A percentile compares a stretch with the other conserved stretches of the same genome.
Conservation (phyloP, 1,284 basidiomycete species). For the Cystobasidium slooffiae region DNA sequence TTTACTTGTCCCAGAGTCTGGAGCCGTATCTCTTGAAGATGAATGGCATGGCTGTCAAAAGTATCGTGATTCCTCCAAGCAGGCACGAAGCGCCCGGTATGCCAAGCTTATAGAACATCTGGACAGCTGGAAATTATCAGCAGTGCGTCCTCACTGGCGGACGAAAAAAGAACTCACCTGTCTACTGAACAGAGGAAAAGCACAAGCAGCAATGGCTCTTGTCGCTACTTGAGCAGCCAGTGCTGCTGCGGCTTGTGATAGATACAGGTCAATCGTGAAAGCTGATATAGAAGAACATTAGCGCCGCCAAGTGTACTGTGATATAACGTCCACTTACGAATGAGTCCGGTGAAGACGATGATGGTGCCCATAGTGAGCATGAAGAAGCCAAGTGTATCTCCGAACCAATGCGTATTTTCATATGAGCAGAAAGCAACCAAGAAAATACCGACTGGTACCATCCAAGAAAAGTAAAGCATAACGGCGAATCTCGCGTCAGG, state of each 20-base stretch:
- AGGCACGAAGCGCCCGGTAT: conserved; percentile 40
- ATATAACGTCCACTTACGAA: conserved; percentile 23
- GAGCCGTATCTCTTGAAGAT: conserved; percentile 30
- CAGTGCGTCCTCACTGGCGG: neutral
- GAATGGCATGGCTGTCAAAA: conserved; percentile 40
- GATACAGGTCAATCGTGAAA: conserved; percentile 38
- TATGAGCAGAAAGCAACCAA: conserved; percentile 42
- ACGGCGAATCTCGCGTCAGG: conserved; percentile 33
- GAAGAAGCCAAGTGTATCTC: conserved; percentile 30
- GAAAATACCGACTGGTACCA: conserved; percentile 37
- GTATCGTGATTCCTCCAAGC: conserved; percentile 31
- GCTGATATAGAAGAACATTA: conserved; percentile 4
- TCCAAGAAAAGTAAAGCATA: conserved; percentile 24
- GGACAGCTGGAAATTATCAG: neutral
- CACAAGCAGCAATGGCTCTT: conserved; percentile 29
- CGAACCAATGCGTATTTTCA: conserved; percentile 39
- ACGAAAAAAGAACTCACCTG: neutral
- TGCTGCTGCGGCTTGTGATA: conserved; percentile 39
- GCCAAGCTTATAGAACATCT: conserved; percentile 42
- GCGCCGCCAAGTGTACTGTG: neutral
- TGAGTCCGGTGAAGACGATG: conserved; percentile 33
- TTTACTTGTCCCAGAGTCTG: conserved; percentile 7
- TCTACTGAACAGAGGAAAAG: conserved; percentile 33
- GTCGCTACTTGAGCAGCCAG: conserved; percentile 33
- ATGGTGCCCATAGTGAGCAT: conserved; percentile 31